Percentiles rank a stretch among this genome's conserved stretches.
These are phyloP conservation scores for Zygoascus sp. DNA, from an alignment of 1,139 yeast species.

Conservation along the genomic window DNA sequence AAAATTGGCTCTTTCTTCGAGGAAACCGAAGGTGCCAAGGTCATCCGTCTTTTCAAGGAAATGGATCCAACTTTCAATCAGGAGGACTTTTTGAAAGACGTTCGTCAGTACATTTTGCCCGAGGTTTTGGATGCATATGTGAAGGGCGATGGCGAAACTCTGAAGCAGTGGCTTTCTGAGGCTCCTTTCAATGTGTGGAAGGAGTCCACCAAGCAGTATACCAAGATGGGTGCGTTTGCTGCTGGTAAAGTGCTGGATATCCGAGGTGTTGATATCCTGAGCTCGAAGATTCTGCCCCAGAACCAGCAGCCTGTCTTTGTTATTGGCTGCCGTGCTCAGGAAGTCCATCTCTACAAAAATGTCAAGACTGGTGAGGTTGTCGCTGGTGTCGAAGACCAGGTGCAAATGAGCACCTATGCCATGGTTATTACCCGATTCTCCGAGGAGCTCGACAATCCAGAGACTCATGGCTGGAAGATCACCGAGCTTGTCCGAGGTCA, in stretches of 20 bases:
- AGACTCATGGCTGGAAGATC: conserved; percentile 97
- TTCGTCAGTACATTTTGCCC: conserved; percentile 90
- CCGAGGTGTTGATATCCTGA: conserved; percentile 90
- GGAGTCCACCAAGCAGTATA: conserved; percentile 88
- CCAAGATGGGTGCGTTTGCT: conserved; percentile 86
- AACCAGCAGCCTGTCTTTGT: conserved; percentile 91
- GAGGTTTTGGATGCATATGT: conserved; percentile 95
- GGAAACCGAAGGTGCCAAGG: conserved; percentile 95
- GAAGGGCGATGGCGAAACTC: conserved; percentile 77
- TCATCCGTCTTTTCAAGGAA: conserved; percentile 73
- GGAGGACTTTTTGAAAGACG: conserved; percentile 74
- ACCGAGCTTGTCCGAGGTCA: conserved; percentile 94
- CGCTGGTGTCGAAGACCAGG: conserved; percentile 94
- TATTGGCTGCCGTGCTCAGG: conserved; percentile 95
- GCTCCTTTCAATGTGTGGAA: conserved; percentile 95
- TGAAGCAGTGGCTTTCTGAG: conserved; percentile 91
- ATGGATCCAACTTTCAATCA: conserved; percentile 86
- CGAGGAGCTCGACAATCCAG: conserved; percentile 82
- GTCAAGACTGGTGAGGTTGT: conserved; percentile 90
- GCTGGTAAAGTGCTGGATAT: conserved; percentile 92
- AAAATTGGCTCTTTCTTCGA: conserved; percentile 85
- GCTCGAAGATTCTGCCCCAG: conserved; percentile 85
- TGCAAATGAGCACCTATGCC: conserved; percentile 88
- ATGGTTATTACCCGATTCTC: conserved; percentile 93
- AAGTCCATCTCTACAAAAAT: conserved; percentile 83